Evolutionary conservation across 768 basidiomycete genomes (phyloP).

Genomic region (Cubamyces sp.): DNA sequence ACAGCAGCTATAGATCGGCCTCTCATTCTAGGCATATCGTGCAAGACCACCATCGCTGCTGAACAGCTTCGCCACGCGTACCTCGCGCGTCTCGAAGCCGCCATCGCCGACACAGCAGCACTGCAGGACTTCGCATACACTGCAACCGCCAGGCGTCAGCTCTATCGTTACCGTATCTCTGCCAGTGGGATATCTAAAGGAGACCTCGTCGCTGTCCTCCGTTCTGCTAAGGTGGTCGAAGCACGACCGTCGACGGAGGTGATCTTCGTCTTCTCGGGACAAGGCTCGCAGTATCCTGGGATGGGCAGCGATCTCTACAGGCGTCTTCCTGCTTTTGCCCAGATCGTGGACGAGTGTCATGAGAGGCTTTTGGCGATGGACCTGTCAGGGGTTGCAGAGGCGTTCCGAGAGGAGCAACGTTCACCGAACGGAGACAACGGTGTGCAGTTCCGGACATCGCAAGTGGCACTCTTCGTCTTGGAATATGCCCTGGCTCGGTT

Average conservation of each 20-base stretch:
- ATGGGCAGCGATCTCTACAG: conserved; percentile 66
- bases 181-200: conserved; percentile 46
- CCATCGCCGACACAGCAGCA: conserved; percentile 29
- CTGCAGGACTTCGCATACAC: conserved; percentile 68
- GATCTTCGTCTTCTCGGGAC: conserved; percentile 75
- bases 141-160: conserved; percentile 64
- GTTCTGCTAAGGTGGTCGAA: conserved; percentile 38
- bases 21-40: conserved; percentile 64
- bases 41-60: conserved; percentile 53
- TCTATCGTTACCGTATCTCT: conserved; percentile 56
- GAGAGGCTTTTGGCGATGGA: conserved; percentile 50
- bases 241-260: conserved; percentile 38
- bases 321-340: conserved; percentile 50
- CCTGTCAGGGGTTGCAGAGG: conserved; percentile 50
- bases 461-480: conserved; percentile 56
- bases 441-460: conserved; percentile 39
- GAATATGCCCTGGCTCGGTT: conserved; percentile 64
- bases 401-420: conserved; percentile 31
- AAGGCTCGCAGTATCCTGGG: conserved; percentile 67
- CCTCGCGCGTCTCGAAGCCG: conserved; percentile 49
- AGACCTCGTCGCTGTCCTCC: conserved; percentile 53
- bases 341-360: conserved; percentile 63
- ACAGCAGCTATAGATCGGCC: conserved; percentile 9
- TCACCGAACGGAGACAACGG: conserved; percentile 46
- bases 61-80: conserved; percentile 52